A percentile compares a stretch with the other conserved stretches of the same genome.
Conservation (phyloP, 306 rosid genomes). For the Begonia peltatifolia region DNA sequence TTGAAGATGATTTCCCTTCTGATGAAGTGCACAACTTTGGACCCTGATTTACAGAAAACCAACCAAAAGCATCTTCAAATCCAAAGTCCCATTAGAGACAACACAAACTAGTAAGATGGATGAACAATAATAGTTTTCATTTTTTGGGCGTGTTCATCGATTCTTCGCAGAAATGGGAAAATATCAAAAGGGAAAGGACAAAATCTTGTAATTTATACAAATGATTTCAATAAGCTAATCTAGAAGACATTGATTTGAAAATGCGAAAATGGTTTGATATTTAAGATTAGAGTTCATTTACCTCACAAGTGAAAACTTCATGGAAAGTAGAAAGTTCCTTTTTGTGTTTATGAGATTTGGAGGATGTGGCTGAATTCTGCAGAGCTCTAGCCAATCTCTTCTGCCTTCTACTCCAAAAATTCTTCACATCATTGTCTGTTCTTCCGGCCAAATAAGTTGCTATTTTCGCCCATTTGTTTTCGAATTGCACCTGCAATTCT, state of each 20-base stretch:
- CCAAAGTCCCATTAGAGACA: too few species aligned
- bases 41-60: conserved; percentile 17
- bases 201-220: too few species aligned
- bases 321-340: conserved; percentile 11
- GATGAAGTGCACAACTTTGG: conserved; percentile 40
- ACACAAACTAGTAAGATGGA: too few species aligned
- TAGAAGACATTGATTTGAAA: too few species aligned
- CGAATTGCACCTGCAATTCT: conserved; percentile 68
- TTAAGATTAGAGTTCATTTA: conserved; percentile 2
- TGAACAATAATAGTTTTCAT: too few species aligned
- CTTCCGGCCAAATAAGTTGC: conserved; percentile 65
- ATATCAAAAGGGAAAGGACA: too few species aligned
- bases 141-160: too few species aligned
- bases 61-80: too few species aligned
- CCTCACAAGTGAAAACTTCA: conserved; percentile 28
- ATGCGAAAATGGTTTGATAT: too few species aligned
- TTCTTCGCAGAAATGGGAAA: too few species aligned
- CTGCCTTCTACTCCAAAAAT: conserved; percentile 92
- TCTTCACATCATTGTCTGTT: conserved; percentile 89
- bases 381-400: conserved; percentile 71
- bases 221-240: too few species aligned
- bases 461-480: conserved; percentile 92
- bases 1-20: conserved; percentile 44
- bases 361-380: conserved; percentile 30
- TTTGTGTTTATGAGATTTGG: conserved; percentile 40